phyloP scores from a whole-genome alignment of 768 basidiomycete genomes.

The Trichaptum fuscoviolaceum region DNA sequence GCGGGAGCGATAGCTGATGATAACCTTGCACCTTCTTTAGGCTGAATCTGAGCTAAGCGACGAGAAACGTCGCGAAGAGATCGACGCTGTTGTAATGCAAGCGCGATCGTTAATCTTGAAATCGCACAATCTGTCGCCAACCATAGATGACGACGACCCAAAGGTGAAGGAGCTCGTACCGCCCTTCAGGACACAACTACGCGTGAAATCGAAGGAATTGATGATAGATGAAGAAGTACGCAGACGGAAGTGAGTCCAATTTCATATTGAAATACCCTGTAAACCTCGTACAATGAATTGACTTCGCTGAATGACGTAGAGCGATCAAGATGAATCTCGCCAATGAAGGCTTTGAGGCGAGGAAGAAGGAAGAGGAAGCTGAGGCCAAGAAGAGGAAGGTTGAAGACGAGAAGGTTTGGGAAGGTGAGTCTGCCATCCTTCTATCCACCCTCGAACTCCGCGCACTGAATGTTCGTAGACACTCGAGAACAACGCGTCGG shows the following conservation, averaged over 20 bases:
- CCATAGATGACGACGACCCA: slow-evolving; percentile 54
- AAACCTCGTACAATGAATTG: slow-evolving; percentile 6
- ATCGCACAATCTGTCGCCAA: slow-evolving; percentile 52
- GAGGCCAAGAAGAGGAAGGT: slow-evolving; percentile 74
- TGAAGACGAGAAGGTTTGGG: slow-evolving; percentile 86
- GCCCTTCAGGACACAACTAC: slow-evolving; percentile 61
- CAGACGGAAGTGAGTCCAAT: slow-evolving; percentile 62
- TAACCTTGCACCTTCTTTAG: slow-evolving; percentile 31
- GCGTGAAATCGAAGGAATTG: slow-evolving; percentile 72
- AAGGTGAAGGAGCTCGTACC: slow-evolving; percentile 50
- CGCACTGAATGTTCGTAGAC: slow-evolving; percentile 34
- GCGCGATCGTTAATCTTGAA: slow-evolving; percentile 69
- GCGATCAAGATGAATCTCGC: slow-evolving; percentile 88
- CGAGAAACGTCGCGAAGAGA: slow-evolving; percentile 70
- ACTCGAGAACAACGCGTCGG: slow-evolving; percentile 77
- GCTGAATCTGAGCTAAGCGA: slow-evolving; percentile 83
- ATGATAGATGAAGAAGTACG: slow-evolving; percentile 88
- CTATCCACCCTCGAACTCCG: neutral
- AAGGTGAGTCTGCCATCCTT: slow-evolving; percentile 47
- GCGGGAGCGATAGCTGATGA: neutral
- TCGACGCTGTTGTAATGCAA: slow-evolving; percentile 74
- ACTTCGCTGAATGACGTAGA: slow-evolving; percentile 32
- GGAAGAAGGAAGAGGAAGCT: slow-evolving; percentile 86
- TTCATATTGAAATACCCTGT: neutral
- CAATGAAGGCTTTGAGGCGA: slow-evolving; percentile 89